Conservation (phyloP, 202 grass and related monocot species). For the Zizania palustris region DNA sequence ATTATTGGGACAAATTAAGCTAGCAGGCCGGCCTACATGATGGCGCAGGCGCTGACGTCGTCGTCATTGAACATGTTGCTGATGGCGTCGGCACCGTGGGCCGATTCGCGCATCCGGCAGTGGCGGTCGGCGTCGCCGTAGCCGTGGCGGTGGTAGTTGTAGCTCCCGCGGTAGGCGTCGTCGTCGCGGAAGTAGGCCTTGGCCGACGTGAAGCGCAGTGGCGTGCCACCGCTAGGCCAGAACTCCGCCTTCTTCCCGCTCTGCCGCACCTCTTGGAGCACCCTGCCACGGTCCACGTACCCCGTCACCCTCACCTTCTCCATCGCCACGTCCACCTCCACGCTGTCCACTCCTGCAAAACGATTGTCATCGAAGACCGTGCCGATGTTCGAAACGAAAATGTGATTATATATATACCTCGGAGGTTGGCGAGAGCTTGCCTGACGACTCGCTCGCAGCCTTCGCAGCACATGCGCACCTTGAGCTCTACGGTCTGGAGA, state of each 20-base stretch:
- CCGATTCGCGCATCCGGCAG: slow-evolving; percentile 44
- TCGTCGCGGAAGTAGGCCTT: slow-evolving; percentile 62
- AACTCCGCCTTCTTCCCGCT: slow-evolving; percentile 86
- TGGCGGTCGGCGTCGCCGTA: slow-evolving; percentile 68
- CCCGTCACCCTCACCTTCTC: slow-evolving; percentile 82
- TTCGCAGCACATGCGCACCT: slow-evolving; percentile 80
- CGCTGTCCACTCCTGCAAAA: slow-evolving; percentile 56
- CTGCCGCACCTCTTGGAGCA: slow-evolving; percentile 63
- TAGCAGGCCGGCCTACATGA: slow-evolving; percentile 15
- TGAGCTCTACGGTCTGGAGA: slow-evolving; percentile 79
- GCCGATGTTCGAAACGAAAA: neutral
- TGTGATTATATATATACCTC: slow-evolving; percentile 27
- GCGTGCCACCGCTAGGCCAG: slow-evolving; percentile 55
- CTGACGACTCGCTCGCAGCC: slow-evolving; percentile 69
- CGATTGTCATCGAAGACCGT: too few species aligned
- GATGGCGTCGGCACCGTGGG: slow-evolving; percentile 42
- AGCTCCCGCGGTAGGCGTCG: slow-evolving; percentile 54
- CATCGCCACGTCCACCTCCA: slow-evolving; percentile 65
- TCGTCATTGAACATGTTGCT: slow-evolving; percentile 78
- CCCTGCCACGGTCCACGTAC: slow-evolving; percentile 61
- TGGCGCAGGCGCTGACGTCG: slow-evolving; percentile 50
- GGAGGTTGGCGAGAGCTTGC: slow-evolving; percentile 59
- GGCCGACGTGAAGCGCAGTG: slow-evolving; percentile 56
- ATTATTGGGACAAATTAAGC: too few species aligned
- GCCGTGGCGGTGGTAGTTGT: slow-evolving; percentile 68